phyloP scores from a whole-genome alignment of 2,329 filamentous ascomycete species.

The Exophiala bonariae region DNA sequence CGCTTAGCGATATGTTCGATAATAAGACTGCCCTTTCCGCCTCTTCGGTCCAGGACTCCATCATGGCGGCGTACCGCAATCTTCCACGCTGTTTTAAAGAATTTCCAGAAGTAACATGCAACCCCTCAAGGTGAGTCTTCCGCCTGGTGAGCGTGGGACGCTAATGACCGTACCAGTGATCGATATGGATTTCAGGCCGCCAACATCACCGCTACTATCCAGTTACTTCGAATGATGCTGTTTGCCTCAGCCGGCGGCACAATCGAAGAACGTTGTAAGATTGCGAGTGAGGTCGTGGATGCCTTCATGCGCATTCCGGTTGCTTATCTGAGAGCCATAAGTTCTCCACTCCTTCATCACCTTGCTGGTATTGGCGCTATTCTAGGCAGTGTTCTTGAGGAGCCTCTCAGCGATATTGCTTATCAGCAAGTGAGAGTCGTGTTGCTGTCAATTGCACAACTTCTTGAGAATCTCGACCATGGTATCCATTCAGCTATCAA shows the following conservation, averaged over 20 bases:
- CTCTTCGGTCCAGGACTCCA: slow-evolving; percentile 17
- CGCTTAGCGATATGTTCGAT: slow-evolving; percentile 21
- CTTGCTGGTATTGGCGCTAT: slow-evolving; percentile 51
- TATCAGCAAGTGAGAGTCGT: slow-evolving; percentile 45
- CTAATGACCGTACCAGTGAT: slow-evolving; percentile 35
- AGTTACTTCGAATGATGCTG: slow-evolving; percentile 50
- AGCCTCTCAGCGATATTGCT: slow-evolving; percentile 41
- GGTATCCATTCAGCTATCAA: slow-evolving; percentile 41
- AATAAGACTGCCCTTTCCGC: slow-evolving; percentile 10
- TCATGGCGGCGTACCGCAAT: slow-evolving; percentile 21
- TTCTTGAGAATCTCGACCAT: slow-evolving; percentile 46
- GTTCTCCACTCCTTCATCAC: slow-evolving; percentile 50
- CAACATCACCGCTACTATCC: slow-evolving; percentile 51
- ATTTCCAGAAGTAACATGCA: slow-evolving; percentile 43
- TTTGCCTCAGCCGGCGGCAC: slow-evolving; percentile 38
- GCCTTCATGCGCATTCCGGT: slow-evolving; percentile 46
- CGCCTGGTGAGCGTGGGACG: not conserved
- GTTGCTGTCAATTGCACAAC: slow-evolving; percentile 46
- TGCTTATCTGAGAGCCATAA: slow-evolving; percentile 49
- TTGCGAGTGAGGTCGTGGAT: slow-evolving; percentile 46
- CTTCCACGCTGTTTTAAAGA: slow-evolving; percentile 26
- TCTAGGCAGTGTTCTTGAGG: slow-evolving; percentile 49
- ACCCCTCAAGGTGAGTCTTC: slow-evolving; percentile 14
- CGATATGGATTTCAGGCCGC: slow-evolving; percentile 52
- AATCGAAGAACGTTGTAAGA: slow-evolving; percentile 47